A percentile compares a stretch with the other conserved stretches of the same genome.
Evolutionary conservation across 2,329 filamentous ascomycete genomes (phyloP).

Genomic region (Beauveria varroae): DNA sequence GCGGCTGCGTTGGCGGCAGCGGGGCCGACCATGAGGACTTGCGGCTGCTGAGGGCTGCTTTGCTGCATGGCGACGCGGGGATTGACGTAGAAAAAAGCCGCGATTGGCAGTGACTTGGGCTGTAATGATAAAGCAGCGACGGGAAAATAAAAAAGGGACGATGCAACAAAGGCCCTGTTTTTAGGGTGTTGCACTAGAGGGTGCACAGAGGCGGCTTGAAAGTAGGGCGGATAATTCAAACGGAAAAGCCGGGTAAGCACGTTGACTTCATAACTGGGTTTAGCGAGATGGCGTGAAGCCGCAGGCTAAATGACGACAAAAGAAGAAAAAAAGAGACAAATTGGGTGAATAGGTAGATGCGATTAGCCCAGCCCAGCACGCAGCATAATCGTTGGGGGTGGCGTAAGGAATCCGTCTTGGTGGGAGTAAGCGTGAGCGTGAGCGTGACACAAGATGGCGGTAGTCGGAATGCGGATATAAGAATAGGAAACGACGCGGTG

Average conservation of each 20-base stretch:
- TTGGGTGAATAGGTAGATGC: neutral
- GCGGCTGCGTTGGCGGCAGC: neutral
- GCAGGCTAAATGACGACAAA: neutral
- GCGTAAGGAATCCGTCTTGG: neutral
- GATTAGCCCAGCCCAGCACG: constrained; percentile 8
- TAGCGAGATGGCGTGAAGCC: neutral
- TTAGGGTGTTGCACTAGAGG: constrained; percentile 7
- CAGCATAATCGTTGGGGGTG: neutral
- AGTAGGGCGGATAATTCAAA: neutral
- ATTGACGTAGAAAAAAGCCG: neutral
- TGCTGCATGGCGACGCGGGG: constrained; percentile 2
- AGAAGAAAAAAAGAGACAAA: neutral
- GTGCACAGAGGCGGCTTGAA: neutral
- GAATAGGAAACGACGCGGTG: neutral
- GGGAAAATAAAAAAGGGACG: neutral
- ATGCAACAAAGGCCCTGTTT: constrained; percentile 9
- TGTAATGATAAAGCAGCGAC: neutral
- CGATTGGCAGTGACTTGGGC: neutral
- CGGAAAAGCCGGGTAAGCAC: neutral
- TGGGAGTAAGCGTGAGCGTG: neutral
- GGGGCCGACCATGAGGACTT: constrained; percentile 6
- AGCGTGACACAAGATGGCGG: neutral
- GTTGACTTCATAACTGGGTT: neutral
- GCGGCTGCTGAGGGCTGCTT: neutral
- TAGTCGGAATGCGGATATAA: neutral